A percentile compares a stretch with the other conserved stretches of the same genome.
These are phyloP conservation scores for Actinomortierella wolfii DNA, from an alignment of 371 early-diverging fungal genomes.

Conservation along the genomic window DNA sequence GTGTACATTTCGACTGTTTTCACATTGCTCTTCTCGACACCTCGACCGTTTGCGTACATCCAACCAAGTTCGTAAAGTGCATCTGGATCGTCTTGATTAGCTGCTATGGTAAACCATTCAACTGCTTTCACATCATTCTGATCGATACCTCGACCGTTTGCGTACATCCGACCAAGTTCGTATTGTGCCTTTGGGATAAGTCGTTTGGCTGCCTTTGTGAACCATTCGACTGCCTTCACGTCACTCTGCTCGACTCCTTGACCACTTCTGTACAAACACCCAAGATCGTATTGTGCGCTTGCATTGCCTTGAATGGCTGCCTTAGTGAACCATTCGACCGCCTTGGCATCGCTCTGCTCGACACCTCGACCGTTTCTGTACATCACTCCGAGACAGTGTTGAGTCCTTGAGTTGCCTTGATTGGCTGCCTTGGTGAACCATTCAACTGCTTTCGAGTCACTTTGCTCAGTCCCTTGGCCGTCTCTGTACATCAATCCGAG, in stretches of 20 bases:
- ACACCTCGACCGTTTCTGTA: conserved; percentile 86
- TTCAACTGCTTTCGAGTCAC: conserved; percentile 67
- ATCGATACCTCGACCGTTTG: conserved; percentile 79
- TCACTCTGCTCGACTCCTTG: conserved; percentile 71
- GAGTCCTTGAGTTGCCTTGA: conserved; percentile 72
- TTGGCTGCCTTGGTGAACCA: conserved; percentile 72
- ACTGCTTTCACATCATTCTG: conserved; percentile 71
- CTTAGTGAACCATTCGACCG: conserved; percentile 71
- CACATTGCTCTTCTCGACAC: conserved; percentile 63
- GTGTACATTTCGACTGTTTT: conserved; percentile 74
- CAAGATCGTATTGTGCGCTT: conserved; percentile 80
- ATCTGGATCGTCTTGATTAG: conserved; percentile 74
- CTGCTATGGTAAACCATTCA: conserved; percentile 67
- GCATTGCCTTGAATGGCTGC: conserved; percentile 80
- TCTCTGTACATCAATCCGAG: conserved; percentile 81
- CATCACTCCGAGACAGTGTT: conserved; percentile 84
- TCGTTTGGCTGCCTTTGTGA: conserved; percentile 70
- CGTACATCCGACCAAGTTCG: conserved; percentile 79
- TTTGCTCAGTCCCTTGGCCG: conserved; percentile 76
- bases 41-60: conserved; percentile 82
- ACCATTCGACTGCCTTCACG: conserved; percentile 69
- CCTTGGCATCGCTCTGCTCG: conserved; percentile 61
- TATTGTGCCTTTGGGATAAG: conserved; percentile 86
- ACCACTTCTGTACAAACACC: conserved; percentile 85
- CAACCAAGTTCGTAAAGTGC: conserved; percentile 77